Conservation (phyloP, 306 rosid genomes). For the Vicia sativa region DNA sequence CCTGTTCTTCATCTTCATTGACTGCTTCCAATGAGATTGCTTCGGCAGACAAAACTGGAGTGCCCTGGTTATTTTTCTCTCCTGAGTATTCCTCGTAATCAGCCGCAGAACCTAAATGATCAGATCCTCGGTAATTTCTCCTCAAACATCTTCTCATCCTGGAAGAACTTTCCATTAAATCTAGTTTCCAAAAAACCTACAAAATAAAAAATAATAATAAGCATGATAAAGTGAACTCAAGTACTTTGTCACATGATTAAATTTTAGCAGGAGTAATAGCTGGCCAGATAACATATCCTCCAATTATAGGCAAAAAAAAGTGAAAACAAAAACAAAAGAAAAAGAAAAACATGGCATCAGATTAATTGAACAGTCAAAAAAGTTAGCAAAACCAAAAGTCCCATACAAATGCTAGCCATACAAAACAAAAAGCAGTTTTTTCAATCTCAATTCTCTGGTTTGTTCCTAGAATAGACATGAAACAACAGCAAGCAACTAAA, state of each 20-base stretch:
- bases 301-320: neutral
- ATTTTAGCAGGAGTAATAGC: constrained; percentile 22
- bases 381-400: constrained; percentile 16
- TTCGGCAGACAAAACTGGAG: constrained; percentile 79
- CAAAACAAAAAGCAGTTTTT: constrained; percentile 22
- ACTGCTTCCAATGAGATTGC: constrained; percentile 72
- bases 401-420: constrained; percentile 9
- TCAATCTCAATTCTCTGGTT: constrained; percentile 9
- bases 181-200: constrained; percentile 98
- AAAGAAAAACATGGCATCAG: constrained; percentile 22
- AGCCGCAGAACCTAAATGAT: constrained; percentile 90
- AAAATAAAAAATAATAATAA: constrained; percentile 27
- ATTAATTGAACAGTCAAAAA: constrained; percentile 39
- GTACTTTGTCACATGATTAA: neutral
- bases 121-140: constrained; percentile 85
- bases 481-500: constrained; percentile 23
- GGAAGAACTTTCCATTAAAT: constrained; percentile 88
- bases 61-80: constrained; percentile 50
- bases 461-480: constrained; percentile 13
- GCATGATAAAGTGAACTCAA: constrained; percentile 26
- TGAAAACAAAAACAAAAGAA: constrained; percentile 22
- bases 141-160: constrained; percentile 89
- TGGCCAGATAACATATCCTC: constrained; percentile 30
- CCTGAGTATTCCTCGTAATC: constrained; percentile 59
- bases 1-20: constrained; percentile 71